Evolutionary conservation across 1,139 yeast species (phyloP).

Genomic region (Lodderomyces orthopsilosis): DNA sequence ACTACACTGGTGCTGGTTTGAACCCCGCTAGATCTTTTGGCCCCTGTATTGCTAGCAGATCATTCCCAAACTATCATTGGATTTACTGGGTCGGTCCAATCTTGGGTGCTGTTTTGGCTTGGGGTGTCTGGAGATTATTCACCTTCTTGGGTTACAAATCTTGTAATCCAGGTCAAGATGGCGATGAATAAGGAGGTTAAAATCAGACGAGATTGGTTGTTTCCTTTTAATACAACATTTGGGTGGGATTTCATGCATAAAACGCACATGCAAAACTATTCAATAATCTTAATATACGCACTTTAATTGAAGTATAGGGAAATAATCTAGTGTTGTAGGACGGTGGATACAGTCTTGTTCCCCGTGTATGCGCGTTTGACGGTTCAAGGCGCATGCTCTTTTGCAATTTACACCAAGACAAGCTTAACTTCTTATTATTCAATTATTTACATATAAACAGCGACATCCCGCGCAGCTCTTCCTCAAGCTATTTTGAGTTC

Average conservation of each 20-base stretch:
- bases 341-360: too few relatives aligned
- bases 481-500: conserved; percentile 44
- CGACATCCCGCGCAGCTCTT: too few relatives aligned
- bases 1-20: conserved; percentile 88
- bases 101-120: conserved; percentile 66
- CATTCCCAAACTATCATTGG: conserved; percentile 86
- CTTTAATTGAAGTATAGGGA: too few relatives aligned
- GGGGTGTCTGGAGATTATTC: conserved; percentile 64
- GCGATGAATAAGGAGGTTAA: conserved; percentile 18
- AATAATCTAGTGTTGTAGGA: too few relatives aligned
- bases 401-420: too few relatives aligned
- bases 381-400: too few relatives aligned
- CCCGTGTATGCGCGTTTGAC: too few relatives aligned
- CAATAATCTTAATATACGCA: too few relatives aligned
- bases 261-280: too few relatives aligned
- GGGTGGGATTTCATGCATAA: too few relatives aligned
- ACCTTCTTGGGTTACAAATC: conserved; percentile 68
- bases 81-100: conserved; percentile 90
- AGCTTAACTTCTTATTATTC: not conserved
- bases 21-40: conserved; percentile 92
- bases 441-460: not conserved
- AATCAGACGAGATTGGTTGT: too few relatives aligned
- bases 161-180: conserved; percentile 70
- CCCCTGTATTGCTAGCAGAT: conserved; percentile 68
- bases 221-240: too few relatives aligned